Percentiles rank a stretch among this genome's conserved stretches.
phyloP scores from a whole-genome alignment of 352 stramenopile species.

The Phytopythium cucurbitacearum region DNA sequence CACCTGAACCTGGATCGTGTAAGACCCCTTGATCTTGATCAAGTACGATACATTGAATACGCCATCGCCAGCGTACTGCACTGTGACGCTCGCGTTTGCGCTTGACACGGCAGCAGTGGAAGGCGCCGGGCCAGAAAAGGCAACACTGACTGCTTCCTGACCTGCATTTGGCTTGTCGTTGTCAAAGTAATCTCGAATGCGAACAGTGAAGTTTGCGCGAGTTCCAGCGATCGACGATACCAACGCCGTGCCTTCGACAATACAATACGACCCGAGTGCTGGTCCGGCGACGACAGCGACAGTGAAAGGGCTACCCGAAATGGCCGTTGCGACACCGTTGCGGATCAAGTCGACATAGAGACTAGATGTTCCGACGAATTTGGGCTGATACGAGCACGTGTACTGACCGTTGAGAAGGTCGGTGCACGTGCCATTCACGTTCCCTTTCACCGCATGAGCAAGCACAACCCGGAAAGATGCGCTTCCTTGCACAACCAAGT shows the following conservation, averaged over 20 bases:
- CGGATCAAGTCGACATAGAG: conserved; percentile 30
- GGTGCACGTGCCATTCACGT: conserved; percentile 35
- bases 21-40: conserved; percentile 34
- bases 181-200: conserved; percentile 48
- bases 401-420: conserved; percentile 59
- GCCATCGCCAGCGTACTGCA: conserved; percentile 28
- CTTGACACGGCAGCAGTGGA: conserved; percentile 9
- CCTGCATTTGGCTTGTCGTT: conserved; percentile 65
- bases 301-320: conserved; percentile 48
- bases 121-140: conserved; percentile 31
- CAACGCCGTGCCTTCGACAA: conserved; percentile 36
- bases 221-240: conserved; percentile 51
- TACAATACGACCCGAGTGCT: conserved; percentile 37
- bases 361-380: conserved; percentile 28
- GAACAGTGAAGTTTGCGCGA: conserved; percentile 39
- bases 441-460: conserved; percentile 26
- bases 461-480: conserved; percentile 33
- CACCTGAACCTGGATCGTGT: conserved; percentile 41
- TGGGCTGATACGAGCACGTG: conserved; percentile 53
- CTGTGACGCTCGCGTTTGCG: conserved; percentile 14
- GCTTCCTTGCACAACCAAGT: conserved; percentile 38
- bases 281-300: conserved; percentile 43
- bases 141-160: conserved; percentile 28
- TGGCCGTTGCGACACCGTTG: conserved; percentile 11
- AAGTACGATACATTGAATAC: conserved; percentile 41